These are phyloP conservation scores for Mycosphaerella sp. DNA, from an alignment of 2,329 filamentous ascomycete species.

Conservation along the genomic window DNA sequence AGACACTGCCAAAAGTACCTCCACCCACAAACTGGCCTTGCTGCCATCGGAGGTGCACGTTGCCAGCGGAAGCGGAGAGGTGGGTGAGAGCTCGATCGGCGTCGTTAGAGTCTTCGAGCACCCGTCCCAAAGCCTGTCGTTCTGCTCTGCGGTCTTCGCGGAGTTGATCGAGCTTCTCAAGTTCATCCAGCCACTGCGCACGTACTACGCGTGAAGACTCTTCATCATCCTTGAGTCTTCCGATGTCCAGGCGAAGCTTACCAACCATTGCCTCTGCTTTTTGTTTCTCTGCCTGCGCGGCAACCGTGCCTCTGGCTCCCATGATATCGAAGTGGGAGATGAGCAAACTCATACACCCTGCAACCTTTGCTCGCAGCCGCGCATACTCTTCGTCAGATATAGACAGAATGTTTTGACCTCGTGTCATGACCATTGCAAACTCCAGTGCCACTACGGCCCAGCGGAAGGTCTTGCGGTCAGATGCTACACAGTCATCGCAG, in stretches of 20 bases:
- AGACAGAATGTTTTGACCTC: constrained; percentile 85
- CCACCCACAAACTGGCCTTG: constrained; percentile 98
- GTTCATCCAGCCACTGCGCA: constrained; percentile 65
- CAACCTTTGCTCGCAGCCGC: constrained; percentile 76
- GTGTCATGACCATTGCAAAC: constrained; percentile 95
- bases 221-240: constrained; percentile 69
- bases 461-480: constrained; percentile 90
- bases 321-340: constrained; percentile 99
- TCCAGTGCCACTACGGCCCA: constrained; percentile 95
- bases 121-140: constrained; percentile 78
- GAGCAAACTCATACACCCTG: constrained; percentile 92
- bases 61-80: constrained; percentile 87
- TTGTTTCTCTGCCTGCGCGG: constrained; percentile 89
- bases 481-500: constrained; percentile 90
- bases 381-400: constrained; percentile 85
- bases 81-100: constrained; percentile 92
- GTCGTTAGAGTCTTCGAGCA: constrained; percentile 91
- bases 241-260: constrained; percentile 70
- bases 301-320: constrained; percentile 87
- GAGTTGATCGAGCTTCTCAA: constrained; percentile 69
- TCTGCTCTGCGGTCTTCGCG: constrained; percentile 77
- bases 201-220: constrained; percentile 71
- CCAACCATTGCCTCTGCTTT: constrained; percentile 72
- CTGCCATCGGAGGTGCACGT: constrained; percentile 94
- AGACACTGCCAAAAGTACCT: constrained; percentile 95